Evolutionary conservation across 2,329 filamentous ascomycete genomes (phyloP).

Genomic region (Colletotrichum tabaci): DNA sequence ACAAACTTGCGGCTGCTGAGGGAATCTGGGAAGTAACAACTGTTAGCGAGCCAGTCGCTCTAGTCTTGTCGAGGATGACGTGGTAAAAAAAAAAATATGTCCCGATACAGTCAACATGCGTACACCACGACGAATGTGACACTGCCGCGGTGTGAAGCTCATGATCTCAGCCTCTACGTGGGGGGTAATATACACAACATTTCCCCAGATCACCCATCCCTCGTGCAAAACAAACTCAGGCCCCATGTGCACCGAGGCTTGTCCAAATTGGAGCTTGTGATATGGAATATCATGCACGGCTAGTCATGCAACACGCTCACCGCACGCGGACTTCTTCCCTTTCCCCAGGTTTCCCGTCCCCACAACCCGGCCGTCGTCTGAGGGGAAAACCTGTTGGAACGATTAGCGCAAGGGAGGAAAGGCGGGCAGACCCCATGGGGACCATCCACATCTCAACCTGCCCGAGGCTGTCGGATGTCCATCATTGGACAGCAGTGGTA

Average conservation of each 20-base stretch:
- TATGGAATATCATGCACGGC: not conserved
- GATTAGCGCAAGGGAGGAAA: not conserved
- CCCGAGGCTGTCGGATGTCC: not conserved
- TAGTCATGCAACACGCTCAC: not conserved
- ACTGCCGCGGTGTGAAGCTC: not conserved
- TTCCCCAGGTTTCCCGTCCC: constrained; percentile 7
- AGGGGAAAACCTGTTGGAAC: constrained; percentile 6
- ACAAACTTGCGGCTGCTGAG: constrained; percentile 46
- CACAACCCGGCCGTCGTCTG: constrained; percentile 3
- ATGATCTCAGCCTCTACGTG: constrained; percentile 15
- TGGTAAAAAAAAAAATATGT: too few species aligned
- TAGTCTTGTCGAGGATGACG: not conserved
- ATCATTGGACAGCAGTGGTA: constrained; percentile 3
- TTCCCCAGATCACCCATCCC: too few species aligned
- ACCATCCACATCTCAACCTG: not conserved
- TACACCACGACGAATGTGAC: not conserved
- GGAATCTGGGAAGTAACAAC: constrained; percentile 18
- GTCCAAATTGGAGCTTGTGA: not conserved
- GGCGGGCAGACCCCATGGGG: constrained; percentile 12
- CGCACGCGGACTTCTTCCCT: constrained; percentile 19
- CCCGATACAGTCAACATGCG: too few species aligned
- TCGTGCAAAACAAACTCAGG: not conserved
- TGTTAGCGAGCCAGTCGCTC: too few species aligned
- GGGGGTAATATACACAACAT: too few species aligned
- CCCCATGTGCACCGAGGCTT: constrained; percentile 3